Conservation (phyloP, 2,329 filamentous ascomycete species). For the Cadophora gregata region DNA sequence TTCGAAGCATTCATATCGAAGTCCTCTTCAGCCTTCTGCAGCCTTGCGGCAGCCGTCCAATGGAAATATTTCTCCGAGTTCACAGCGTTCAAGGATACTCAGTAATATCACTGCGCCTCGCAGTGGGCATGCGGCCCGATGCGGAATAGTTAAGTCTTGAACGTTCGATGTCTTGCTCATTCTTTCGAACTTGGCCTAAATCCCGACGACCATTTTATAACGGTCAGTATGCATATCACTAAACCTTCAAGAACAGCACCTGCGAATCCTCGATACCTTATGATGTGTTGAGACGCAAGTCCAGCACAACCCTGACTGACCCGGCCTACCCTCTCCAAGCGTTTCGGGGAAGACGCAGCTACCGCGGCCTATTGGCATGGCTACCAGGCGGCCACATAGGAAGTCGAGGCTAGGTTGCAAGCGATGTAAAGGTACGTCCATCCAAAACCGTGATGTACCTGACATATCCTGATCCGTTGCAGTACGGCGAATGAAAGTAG, state of each 20-base stretch:
- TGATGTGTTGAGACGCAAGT: constrained; percentile 6
- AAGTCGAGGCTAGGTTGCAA: constrained; percentile 70
- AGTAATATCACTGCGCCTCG: constrained; percentile 12
- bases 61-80: not conserved
- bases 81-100: not conserved
- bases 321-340: not conserved
- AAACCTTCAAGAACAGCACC: not conserved
- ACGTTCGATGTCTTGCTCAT: not conserved
- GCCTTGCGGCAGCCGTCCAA: not conserved
- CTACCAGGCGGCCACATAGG: constrained; percentile 63
- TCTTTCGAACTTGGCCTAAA: not conserved
- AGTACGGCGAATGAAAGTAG: constrained; percentile 63
- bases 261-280: not conserved
- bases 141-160: constrained; percentile 17
- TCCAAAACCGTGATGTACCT: constrained; percentile 39
- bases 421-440: constrained; percentile 64
- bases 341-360: not conserved
- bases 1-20: not conserved
- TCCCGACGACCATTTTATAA: not conserved
- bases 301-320: not conserved
- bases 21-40: not conserved
- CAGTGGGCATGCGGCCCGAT: constrained; percentile 11
- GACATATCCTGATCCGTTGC: not conserved
- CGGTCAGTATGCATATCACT: not conserved
- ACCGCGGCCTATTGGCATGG: constrained; percentile 10